A percentile compares a stretch with the other conserved stretches of the same genome.
Evolutionary conservation across 2,329 filamentous ascomycete genomes (phyloP).

Genomic region (Aspergillus quadricinctus): DNA sequence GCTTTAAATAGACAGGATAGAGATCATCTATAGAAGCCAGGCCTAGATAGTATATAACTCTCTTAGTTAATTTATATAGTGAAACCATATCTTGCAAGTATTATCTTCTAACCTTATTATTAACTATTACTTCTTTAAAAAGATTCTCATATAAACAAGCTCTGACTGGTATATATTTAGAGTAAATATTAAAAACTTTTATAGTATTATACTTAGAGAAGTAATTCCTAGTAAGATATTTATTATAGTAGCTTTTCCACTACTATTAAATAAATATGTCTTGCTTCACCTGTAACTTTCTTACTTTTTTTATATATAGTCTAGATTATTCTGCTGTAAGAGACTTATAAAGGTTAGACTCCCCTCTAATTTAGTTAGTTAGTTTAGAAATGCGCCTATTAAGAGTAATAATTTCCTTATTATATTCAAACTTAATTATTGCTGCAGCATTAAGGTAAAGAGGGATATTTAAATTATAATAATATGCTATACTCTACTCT

Average conservation of each 20-base stretch:
- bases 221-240: slow-evolving; percentile 18
- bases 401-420: slow-evolving; percentile 10
- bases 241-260: slow-evolving; percentile 15
- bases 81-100: slow-evolving; percentile 17
- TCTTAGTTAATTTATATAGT: slow-evolving; percentile 14
- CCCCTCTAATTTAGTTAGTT: too few species aligned
- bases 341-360: too few species aligned
- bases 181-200: slow-evolving; percentile 16
- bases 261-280: slow-evolving; percentile 12
- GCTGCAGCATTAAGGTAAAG: slow-evolving; percentile 12
- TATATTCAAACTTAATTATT: slow-evolving; percentile 8
- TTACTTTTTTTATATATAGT: slow-evolving; percentile 16
- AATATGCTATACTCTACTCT: slow-evolving; percentile 19
- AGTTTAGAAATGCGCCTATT: slow-evolving; percentile 13
- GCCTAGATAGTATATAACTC: slow-evolving; percentile 12
- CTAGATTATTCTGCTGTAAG: too few species aligned
- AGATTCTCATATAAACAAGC: slow-evolving; percentile 7
- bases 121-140: slow-evolving; percentile 15
- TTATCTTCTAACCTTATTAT: slow-evolving; percentile 14
- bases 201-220: slow-evolving; percentile 15
- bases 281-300: slow-evolving; percentile 8
- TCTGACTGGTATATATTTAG: slow-evolving; percentile 16
- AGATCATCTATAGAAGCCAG: neutral
- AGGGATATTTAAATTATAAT: slow-evolving; percentile 15
- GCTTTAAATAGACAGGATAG: slow-evolving; percentile 1